Base-by-base conservation (phyloP, 768 basidiomycete genomes). In the Termitomyces sp. region DNA sequence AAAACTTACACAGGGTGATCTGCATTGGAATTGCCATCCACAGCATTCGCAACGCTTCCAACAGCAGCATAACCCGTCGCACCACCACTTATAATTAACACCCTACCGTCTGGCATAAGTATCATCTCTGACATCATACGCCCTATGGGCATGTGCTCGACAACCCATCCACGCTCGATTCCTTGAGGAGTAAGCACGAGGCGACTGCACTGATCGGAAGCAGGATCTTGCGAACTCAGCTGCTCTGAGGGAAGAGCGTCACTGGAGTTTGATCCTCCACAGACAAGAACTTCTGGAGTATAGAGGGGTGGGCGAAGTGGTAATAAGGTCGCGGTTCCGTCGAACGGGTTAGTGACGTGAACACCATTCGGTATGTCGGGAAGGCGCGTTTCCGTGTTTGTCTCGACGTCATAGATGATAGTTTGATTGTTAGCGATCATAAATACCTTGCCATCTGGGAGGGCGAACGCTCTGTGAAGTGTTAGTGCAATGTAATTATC, bases 321-420 rank as follows among this genome's bases (percentile, higher is more conserved):
- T 4, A 78, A 71, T n/a, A 78, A 67, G 24, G 73, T 70, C 42
- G 69, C 78, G 38, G 70, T 75, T 57, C 74, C 72, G 63, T 80
- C 71, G 68, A 74, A 73, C n/a, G 77, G 74, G 58, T 78, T 76
- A 28, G 73, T 77, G 13, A 80, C 76, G 9, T 75, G 74, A 11
- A 80, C 78, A 22, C 76, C 75, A 50, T 81, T 80, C 18, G 80
- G 80, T 46, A 81, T 73, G n/a, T 74, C 71, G 0, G 80, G 80
- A 12, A 79, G 72, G 2, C 69, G 71, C 0, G 69, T 76, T 61
- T 80, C 79, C 1, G 68, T 74, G 54, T 78, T 73, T 35, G 68
- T 73, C 57, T 76, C 66, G 69, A 73, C 70, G 57, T 80, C 74
- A 55, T 79, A 76, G 39, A 79, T 78, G 61, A 79, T 80, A 2